Conservation (phyloP, 2,329 filamentous ascomycete species). For the Tympanopsis confertula region DNA sequence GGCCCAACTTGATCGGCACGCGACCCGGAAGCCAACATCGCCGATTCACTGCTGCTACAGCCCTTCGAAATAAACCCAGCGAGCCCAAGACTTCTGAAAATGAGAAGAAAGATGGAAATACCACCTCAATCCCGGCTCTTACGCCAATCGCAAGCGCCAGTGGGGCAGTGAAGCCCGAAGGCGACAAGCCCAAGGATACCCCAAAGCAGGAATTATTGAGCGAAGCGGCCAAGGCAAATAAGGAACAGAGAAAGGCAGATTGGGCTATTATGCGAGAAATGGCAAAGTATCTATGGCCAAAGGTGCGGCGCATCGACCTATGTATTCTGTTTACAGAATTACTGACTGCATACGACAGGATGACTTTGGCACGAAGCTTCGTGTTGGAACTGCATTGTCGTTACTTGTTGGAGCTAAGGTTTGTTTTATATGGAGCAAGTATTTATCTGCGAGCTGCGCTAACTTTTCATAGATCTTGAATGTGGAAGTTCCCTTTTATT, state of each 20-base stretch:
- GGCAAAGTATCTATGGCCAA: constrained; percentile 91
- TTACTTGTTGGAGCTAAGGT: constrained; percentile 84
- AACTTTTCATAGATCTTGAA: constrained; percentile 41
- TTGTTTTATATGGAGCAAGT: neutral
- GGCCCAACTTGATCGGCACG: neutral
- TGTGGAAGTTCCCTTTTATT: constrained; percentile 97
- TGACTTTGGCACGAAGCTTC: constrained; percentile 53
- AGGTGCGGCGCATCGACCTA: constrained; percentile 54
- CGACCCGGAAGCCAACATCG: no score
- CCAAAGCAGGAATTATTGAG: constrained; percentile 43
- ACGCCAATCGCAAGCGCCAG: no score
- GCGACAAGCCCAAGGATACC: no score
- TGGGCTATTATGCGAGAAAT: constrained; percentile 99
- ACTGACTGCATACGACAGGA: neutral
- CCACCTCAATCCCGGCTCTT: no score
- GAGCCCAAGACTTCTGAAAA: neutral
- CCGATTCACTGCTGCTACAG: no score
- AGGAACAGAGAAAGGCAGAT: constrained; percentile 90
- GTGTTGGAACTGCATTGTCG: constrained; percentile 74
- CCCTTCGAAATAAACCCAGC: neutral
- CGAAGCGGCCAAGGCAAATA: constrained; percentile 54
- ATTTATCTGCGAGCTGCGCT: neutral
- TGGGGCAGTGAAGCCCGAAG: no score
- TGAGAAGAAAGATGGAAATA: neutral
- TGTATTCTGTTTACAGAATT: neutral